Conservation (phyloP, 2,329 filamentous ascomycete genomes). For the Fonsecaea pugnacius region DNA sequence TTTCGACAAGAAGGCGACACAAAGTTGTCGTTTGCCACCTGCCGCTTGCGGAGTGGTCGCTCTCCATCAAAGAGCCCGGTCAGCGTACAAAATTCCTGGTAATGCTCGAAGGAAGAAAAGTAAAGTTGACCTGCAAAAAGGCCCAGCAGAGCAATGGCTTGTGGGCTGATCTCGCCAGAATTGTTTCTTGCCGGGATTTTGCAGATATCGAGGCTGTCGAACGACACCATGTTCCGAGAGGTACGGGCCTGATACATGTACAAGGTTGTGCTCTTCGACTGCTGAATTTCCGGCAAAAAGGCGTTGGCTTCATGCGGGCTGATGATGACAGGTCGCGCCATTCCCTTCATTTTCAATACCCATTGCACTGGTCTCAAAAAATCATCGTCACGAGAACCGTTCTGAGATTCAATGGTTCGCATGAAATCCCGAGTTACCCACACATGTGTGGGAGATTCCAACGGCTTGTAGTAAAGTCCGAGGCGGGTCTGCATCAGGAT, state of each 20-base stretch:
- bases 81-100: conserved; percentile 42
- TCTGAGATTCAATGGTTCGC: conserved; percentile 47
- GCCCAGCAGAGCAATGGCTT: conserved; percentile 58
- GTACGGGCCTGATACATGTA: conserved; percentile 59
- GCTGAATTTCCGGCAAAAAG: conserved; percentile 50
- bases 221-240: conserved; percentile 43
- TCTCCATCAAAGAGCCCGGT: conserved; percentile 45
- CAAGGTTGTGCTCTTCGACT: conserved; percentile 46
- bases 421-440: conserved; percentile 59
- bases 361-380: conserved; percentile 62
- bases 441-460: conserved; percentile 47
- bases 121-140: conserved; percentile 73
- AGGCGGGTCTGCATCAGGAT: conserved; percentile 45
- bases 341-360: conserved; percentile 49
- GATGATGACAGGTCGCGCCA: conserved; percentile 56
- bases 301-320: conserved; percentile 65
- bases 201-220: conserved; percentile 56
- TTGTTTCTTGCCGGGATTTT: conserved; percentile 41
- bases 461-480: conserved; percentile 1
- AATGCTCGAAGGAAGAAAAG: conserved; percentile 59
- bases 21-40: conserved; percentile 37
- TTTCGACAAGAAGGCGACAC: conserved; percentile 40
- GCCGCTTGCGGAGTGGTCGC: conserved; percentile 39
- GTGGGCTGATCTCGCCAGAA: conserved; percentile 33
- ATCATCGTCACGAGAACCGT: conserved; percentile 44